Percentiles rank a stretch among this genome's conserved stretches.
phyloP scores from a whole-genome alignment of 345 rosid genomes.

The Citrus maxima region DNA sequence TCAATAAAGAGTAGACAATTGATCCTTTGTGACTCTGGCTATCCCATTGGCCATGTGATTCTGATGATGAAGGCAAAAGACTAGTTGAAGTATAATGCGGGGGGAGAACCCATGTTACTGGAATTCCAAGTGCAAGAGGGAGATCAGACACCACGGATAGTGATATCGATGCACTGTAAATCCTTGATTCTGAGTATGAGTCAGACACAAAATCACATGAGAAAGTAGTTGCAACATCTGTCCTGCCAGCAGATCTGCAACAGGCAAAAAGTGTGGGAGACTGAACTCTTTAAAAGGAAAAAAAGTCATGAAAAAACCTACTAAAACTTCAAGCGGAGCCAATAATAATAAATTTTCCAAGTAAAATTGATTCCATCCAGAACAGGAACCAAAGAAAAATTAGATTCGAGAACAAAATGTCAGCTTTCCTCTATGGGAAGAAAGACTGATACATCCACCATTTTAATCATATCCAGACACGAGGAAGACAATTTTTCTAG shows the following conservation, averaged over 20 bases:
- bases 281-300: background rate
- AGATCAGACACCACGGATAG: slow-evolving; percentile 74
- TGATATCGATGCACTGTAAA: slow-evolving; percentile 55
- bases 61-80: slow-evolving; percentile 56
- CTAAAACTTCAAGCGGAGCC: background rate
- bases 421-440: background rate
- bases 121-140: slow-evolving; percentile 84
- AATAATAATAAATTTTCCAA: background rate
- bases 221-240: slow-evolving; percentile 64
- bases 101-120: slow-evolving; percentile 89
- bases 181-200: slow-evolving; percentile 57
- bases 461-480: background rate
- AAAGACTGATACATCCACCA: background rate
- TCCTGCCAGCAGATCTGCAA: slow-evolving; percentile 75
- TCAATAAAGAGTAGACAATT: slow-evolving; percentile 62
- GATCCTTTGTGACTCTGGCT: slow-evolving; percentile 59
- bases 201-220: slow-evolving; percentile 75
- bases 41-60: slow-evolving; percentile 48
- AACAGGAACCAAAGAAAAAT: background rate
- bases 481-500: background rate
- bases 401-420: background rate
- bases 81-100: slow-evolving; percentile 72
- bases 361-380: background rate
- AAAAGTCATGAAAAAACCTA: background rate
- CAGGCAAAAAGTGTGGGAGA: slow-evolving; percentile 22